phyloP scores from a whole-genome alignment of 148 eudicot species.

The Selenicereus undatus region DNA sequence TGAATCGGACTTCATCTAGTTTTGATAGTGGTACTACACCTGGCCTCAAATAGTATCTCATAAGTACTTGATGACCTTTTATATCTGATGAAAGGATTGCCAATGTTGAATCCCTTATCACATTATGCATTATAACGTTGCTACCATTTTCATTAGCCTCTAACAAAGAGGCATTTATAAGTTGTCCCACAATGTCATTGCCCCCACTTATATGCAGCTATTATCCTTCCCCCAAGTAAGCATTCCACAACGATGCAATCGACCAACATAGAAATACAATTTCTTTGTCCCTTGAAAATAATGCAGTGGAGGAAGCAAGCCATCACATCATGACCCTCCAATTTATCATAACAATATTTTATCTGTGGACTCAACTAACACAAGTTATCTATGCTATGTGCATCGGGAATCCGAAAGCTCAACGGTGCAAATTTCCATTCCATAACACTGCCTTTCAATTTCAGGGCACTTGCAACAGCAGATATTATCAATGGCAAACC shows the following conservation, averaged over 20 bases:
- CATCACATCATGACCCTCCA: constrained; percentile 19
- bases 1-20: too few species aligned
- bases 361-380: constrained; percentile 1
- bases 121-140: constrained; percentile 23
- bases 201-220: constrained; percentile 15
- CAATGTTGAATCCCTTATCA: constrained; percentile 22
- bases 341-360: constrained; percentile 23
- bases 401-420: too few species aligned
- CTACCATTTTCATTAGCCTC: constrained; percentile 16
- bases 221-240: constrained; percentile 17
- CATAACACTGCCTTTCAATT: constrained; percentile 9
- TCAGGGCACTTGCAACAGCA: constrained; percentile 19
- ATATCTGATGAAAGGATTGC: constrained; percentile 16
- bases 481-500: constrained; percentile 18
- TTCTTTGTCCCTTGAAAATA: constrained; percentile 11
- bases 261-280: constrained; percentile 23
- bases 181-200: constrained; percentile 21
- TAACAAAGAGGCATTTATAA: constrained; percentile 18
- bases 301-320: constrained; percentile 26
- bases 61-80: constrained; percentile 10
- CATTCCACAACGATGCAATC: constrained; percentile 26
- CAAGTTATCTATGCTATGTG: too few species aligned
- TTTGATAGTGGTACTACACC: background rate
- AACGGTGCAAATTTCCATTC: constrained; percentile 23
- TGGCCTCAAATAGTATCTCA: constrained; percentile 1